Evolutionary conservation across 192 early-diverging fungal genomes (phyloP), one percentile per base, ranked within the genome.

Genomic region (Paraglomus occultum): DNA sequence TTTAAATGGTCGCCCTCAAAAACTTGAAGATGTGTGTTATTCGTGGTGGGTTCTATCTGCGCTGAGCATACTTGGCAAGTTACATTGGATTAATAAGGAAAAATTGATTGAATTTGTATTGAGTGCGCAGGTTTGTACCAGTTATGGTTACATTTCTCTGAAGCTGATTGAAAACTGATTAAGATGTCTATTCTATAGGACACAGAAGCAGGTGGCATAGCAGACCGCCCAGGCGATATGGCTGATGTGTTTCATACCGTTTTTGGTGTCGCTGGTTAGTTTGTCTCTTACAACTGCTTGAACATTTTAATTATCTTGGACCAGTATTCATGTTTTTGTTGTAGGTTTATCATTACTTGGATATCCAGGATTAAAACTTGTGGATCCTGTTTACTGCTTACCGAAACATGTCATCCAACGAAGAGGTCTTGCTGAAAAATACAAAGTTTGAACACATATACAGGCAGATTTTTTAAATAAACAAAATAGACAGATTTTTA

Each of bases 11-110:
- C 84, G 97, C 23, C 95, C 97, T 1, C 92, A 99, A 77, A 99
- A 99, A 77, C 79, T 97, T 17, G 93, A 92, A 60, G 95, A 99
- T 74, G 95, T 93, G 4, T 99, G 96, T 73, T 99, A 99, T 74
- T 97, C 96, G 42, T 99, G 96, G 96, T 99, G 96, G 96, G 95
- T 96, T 0, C 73, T 97, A 48, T 95, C 94, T 10, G 85, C 92
- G 40, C 81, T 99, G 2, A 79, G 88, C 22, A 93, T 96, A 20
- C 71, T 99, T 54, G 89, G 83, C 17, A 77, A 90, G 1, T 47
- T 86, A 0, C 88, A 95, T 67, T 99, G 97, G 97, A 92, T 97
- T 58, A 84, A 95, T 53, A 73, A 79, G 18, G 78, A 85, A 14
- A 88, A 86, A 51, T 80, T 99, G 18, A 82, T 81, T 0, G 70